Evolutionary conservation across 257 asterid species (phyloP), one percentile per base, ranked within the genome.

Genomic region (Ocimum tenuiflorum): DNA sequence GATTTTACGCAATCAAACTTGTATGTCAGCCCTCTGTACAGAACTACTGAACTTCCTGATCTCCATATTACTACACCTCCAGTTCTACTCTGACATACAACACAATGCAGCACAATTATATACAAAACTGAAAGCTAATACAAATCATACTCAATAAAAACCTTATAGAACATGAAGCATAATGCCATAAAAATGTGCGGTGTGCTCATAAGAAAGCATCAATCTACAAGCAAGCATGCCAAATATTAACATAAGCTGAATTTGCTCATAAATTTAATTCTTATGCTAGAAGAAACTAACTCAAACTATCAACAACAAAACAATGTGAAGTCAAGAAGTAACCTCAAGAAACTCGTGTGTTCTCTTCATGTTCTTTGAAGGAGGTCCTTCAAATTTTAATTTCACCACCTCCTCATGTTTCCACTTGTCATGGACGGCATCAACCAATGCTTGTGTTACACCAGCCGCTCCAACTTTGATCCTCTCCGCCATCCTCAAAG

Each of bases 21-120:
- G 86, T 89, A 92, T 7, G 89, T 13, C 81, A 84, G 55, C 63
- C 97, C 96, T 83, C 97, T 81, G 77, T 84, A 92, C 69, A 92
- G 43, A 60, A 86, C 99, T 18, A 92, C 63, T 8, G 82, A 86
- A 70, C 96, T 79, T 50, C 99, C 99, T 11, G 96, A 84, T 79
- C 97, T 89, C 89, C 89, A 87, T 50, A 92, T 89, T 45, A 92
- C 88, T 71, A 87, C 63, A 71, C 99, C 99, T 73, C 96, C 95
- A 3, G 96, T 92, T 81, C 89, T 84, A 76, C 86, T 72, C 97
- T 92, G 86, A 74, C 78, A 78, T 29, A 65, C 55, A 77, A 72
- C 69, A 73, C 52, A 78, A 85, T 8, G 50, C 64, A 77, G 64
- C 58, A 77, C n/a, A 69, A 36, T 8, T 58, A 74, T 47, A 53